Percentiles rank a stretch among this genome's conserved stretches.
Conservation (phyloP, 352 stramenopile species). For the Blastocystis sp. region DNA sequence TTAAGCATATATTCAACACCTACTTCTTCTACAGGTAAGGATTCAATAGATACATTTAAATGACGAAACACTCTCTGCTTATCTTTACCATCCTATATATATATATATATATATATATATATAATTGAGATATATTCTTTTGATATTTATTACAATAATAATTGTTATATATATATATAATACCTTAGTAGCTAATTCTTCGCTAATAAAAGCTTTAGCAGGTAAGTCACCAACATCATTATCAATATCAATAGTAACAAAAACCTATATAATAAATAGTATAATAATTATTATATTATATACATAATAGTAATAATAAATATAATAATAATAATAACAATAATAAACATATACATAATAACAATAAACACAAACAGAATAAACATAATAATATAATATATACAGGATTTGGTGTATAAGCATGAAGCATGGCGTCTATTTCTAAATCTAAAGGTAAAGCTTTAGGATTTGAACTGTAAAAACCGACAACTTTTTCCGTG, state of each 20-base stretch:
- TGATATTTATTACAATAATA: no score
- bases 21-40: conserved; percentile 30
- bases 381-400: neutral
- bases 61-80: conserved; percentile 26
- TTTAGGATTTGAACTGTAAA: conserved; percentile 35
- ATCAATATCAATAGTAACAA: conserved; percentile 32
- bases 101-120: neutral
- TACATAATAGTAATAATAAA: no score
- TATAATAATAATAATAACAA: conserved; percentile 30
- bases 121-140: no score
- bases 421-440: conserved; percentile 36
- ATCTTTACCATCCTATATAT: conserved; percentile 17
- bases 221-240: conserved; percentile 29
- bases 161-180: no score
- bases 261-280: conserved; percentile 6
- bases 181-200: conserved; percentile 29
- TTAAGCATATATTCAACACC: conserved; percentile 30
- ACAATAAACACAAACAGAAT: no score
- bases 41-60: conserved; percentile 31
- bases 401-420: conserved; percentile 28
- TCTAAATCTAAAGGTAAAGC: conserved; percentile 27
- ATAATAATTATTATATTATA: no score
- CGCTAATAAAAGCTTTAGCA: conserved; percentile 31
- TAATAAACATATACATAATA: conserved; percentile 13
- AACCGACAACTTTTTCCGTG: conserved; percentile 25